Evolutionary conservation across 345 rosid genomes (phyloP).

Genomic region (Corchorus capsularis): DNA sequence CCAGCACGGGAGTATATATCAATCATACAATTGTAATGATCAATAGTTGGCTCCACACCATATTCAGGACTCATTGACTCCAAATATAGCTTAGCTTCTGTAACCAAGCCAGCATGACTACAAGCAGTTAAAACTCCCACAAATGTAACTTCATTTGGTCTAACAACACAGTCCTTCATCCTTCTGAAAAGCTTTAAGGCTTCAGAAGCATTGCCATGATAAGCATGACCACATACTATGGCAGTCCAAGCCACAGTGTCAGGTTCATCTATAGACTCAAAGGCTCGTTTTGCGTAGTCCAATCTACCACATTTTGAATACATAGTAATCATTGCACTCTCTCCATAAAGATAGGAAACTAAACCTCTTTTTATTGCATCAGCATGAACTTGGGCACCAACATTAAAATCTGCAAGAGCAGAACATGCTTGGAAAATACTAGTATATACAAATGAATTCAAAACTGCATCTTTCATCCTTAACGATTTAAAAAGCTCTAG

Average conservation of each 20-base stretch:
- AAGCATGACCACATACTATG: constrained; percentile 64
- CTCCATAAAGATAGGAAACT: constrained; percentile 55
- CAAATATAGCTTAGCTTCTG: constrained; percentile 50
- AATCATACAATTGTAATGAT: constrained; percentile 71
- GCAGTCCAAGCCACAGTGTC: constrained; percentile 85
- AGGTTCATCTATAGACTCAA: constrained; percentile 53
- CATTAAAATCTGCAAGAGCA: constrained; percentile 54
- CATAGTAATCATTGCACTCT: constrained; percentile 72
- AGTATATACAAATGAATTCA: constrained; percentile 65
- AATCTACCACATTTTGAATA: constrained; percentile 71
- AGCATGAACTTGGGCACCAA: constrained; percentile 74
- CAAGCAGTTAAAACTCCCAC: constrained; percentile 71
- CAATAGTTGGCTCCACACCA: constrained; percentile 57
- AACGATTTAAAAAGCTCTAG: constrained; percentile 51
- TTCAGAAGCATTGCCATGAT: constrained; percentile 66
- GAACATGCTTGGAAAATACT: constrained; percentile 78
- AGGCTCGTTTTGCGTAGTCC: constrained; percentile 56
- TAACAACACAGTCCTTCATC: constrained; percentile 48
- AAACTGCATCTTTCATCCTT: constrained; percentile 39
- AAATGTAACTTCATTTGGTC: constrained; percentile 72
- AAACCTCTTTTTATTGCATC: constrained; percentile 69
- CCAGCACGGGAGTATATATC: constrained; percentile 72
- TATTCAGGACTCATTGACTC: constrained; percentile 49
- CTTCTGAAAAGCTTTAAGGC: constrained; percentile 58
- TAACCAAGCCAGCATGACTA: constrained; percentile 68